These are phyloP conservation scores for Luffa aegyptiaca DNA, from an alignment of 306 rosid species.

Conservation along the genomic window DNA sequence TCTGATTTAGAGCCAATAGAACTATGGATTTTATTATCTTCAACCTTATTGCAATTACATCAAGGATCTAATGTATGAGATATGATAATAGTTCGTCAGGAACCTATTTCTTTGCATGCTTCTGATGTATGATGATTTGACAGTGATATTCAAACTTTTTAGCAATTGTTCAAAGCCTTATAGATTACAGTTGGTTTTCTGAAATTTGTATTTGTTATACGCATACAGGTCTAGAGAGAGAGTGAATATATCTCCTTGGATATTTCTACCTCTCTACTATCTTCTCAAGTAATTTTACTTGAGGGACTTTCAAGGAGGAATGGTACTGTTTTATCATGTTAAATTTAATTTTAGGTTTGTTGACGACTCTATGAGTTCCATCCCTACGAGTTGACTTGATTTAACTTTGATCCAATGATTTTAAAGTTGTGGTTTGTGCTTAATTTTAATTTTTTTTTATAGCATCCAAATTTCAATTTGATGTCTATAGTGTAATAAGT, in stretches of 20 bases:
- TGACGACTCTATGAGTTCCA: neutral
- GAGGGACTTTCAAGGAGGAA: neutral
- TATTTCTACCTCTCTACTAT: neutral
- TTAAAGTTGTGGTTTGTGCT: no score
- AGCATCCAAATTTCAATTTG: no score
- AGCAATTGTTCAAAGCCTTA: neutral
- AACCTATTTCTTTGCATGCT: neutral
- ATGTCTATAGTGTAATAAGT: no score
- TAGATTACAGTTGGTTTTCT: neutral
- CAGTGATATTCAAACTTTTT: neutral
- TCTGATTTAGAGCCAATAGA: neutral
- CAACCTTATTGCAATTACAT: neutral
- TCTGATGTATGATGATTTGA: neutral
- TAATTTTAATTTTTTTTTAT: no score
- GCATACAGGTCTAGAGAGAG: neutral
- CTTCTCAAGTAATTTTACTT: neutral
- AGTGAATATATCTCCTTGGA: neutral
- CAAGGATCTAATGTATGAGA: neutral
- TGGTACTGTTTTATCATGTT: neutral
- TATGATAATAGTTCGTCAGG: neutral
- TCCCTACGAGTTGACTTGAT: neutral
- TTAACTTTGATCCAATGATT: neutral
- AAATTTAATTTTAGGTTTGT: neutral
- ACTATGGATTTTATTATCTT: neutral
- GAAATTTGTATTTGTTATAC: neutral